Evolutionary conservation across 257 asterid genomes (phyloP).

Genomic region (Nicotiana tabacum): DNA sequence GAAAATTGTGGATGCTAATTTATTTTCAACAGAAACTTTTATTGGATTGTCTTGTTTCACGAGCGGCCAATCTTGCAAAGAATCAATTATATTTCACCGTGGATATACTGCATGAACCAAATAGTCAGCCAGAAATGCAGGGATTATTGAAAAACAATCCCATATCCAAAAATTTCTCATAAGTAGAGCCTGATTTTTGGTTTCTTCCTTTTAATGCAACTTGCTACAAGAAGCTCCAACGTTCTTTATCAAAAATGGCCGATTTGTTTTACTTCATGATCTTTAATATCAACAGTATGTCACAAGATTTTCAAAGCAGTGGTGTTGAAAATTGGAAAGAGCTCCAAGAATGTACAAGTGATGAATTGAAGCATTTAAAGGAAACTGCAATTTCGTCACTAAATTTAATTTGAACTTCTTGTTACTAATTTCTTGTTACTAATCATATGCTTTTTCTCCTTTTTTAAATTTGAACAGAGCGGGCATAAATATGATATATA

Average conservation of each 20-base stretch:
- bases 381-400: neutral
- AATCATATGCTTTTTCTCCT: no score
- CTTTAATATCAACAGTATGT: neutral
- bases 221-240: neutral
- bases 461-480: no score
- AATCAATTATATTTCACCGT: conserved; percentile 26
- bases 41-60: conserved; percentile 48
- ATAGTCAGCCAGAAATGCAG: neutral
- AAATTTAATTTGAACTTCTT: neutral
- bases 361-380: neutral
- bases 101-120: conserved; percentile 28
- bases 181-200: neutral
- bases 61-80: conserved; percentile 58
- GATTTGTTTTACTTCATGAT: neutral
- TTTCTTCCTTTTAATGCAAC: neutral
- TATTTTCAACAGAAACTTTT: conserved; percentile 31
- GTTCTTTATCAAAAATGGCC: neutral
- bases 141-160: neutral
- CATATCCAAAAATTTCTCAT: neutral
- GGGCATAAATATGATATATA: no score
- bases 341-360: neutral
- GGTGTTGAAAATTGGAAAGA: neutral
- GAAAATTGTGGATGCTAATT: no score
- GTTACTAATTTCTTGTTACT: no score
- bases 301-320: neutral